phyloP scores from a whole-genome alignment of 2,329 filamentous ascomycete species.

The Leptographium lundbergii region DNA sequence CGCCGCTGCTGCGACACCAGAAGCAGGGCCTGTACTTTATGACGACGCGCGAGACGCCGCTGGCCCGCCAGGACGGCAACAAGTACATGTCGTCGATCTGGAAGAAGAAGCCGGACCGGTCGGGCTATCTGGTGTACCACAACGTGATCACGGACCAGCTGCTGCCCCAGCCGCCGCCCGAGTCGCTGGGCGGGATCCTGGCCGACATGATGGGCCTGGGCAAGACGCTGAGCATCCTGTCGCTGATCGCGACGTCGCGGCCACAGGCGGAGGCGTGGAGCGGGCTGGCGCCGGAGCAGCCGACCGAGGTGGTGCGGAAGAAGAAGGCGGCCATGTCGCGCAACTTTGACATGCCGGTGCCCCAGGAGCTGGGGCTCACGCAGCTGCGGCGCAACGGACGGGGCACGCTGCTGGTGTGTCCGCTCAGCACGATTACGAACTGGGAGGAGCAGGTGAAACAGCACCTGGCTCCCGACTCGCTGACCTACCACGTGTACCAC shows the following conservation, averaged over 20 bases:
- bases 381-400: slow-evolving; percentile 54
- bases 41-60: slow-evolving; percentile 59
- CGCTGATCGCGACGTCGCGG: slow-evolving; percentile 57
- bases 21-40: slow-evolving; percentile 86
- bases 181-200: slow-evolving; percentile 61
- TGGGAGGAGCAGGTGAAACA: slow-evolving; percentile 88
- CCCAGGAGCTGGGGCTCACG: slow-evolving; percentile 34
- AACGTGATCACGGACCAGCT: slow-evolving; percentile 76
- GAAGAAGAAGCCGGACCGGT: slow-evolving; percentile 42
- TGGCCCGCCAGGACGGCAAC: slow-evolving; percentile 42
- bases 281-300: slow-evolving; percentile 36
- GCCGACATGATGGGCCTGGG: slow-evolving; percentile 86
- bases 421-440: slow-evolving; percentile 81
- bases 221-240: slow-evolving; percentile 75
- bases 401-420: slow-evolving; percentile 76
- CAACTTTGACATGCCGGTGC: slow-evolving; percentile 26
- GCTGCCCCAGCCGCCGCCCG: slow-evolving; percentile 44
- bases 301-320: slow-evolving; percentile 25
- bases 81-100: slow-evolving; percentile 63
- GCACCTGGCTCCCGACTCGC: slow-evolving; percentile 52
- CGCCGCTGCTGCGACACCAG: slow-evolving; percentile 68
- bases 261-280: slow-evolving; percentile 52
- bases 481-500: slow-evolving; percentile 78
- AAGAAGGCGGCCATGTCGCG: slow-evolving; percentile 20
- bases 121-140: slow-evolving; percentile 43